Evolutionary conservation across 192 early-diverging fungal genomes (phyloP).

Genomic region (Dissophora ornata): DNA sequence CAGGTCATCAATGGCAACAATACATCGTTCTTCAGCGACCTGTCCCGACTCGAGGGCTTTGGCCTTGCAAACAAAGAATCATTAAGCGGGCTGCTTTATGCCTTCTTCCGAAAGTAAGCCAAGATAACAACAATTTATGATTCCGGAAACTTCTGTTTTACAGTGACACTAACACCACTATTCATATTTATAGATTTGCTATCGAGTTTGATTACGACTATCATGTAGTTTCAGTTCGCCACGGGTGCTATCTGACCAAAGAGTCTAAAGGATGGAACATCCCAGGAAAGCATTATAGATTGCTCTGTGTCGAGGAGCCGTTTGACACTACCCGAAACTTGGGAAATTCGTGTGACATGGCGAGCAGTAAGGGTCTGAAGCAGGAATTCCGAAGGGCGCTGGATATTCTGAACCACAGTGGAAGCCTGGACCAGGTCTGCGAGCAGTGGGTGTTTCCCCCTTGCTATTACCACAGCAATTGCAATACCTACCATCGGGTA

Average conservation of each 20-base stretch:
- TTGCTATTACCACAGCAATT: slow-evolving; percentile 33
- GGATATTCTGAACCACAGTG: slow-evolving; percentile 64
- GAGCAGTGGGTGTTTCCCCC: slow-evolving; percentile 63
- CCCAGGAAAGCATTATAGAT: slow-evolving; percentile 67
- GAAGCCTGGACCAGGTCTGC: slow-evolving; percentile 61
- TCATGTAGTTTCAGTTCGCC: slow-evolving; percentile 85
- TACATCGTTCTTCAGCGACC: slow-evolving; percentile 80
- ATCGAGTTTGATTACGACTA: slow-evolving; percentile 86
- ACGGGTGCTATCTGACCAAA: slow-evolving; percentile 84
- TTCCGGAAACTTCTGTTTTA: too few species aligned
- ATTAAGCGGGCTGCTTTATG: slow-evolving; percentile 81
- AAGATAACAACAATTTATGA: too few species aligned
- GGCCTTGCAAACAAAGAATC: slow-evolving; percentile 78
- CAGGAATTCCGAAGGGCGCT: slow-evolving; percentile 85
- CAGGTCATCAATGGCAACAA: slow-evolving; percentile 67
- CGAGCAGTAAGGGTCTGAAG: slow-evolving; percentile 79
- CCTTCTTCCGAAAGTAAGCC: slow-evolving; percentile 79
- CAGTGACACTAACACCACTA: neutral
- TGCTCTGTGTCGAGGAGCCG: slow-evolving; percentile 94
- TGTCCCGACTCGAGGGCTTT: slow-evolving; percentile 74
- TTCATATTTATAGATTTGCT: slow-evolving; percentile 61
- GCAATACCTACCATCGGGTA: neutral
- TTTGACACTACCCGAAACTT: slow-evolving; percentile 90
- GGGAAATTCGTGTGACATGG: slow-evolving; percentile 88
- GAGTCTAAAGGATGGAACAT: slow-evolving; percentile 88